These are phyloP conservation scores for Didymella exigua DNA, from an alignment of 2,329 filamentous ascomycete genomes.

Conservation along the genomic window DNA sequence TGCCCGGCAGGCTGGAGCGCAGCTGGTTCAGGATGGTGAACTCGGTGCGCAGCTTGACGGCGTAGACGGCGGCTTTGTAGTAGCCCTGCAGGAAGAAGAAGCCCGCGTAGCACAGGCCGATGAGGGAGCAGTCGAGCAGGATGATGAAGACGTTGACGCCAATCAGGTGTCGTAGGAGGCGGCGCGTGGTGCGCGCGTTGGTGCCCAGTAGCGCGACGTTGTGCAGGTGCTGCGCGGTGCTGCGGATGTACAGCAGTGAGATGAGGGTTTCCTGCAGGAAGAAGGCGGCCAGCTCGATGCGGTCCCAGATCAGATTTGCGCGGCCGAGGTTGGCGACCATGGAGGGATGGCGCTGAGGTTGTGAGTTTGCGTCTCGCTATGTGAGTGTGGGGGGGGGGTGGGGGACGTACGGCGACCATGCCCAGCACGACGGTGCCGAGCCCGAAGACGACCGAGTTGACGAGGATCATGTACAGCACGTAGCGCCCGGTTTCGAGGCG, in stretches of 20 bases:
- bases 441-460: slow-evolving; percentile 59
- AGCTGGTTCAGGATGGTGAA: slow-evolving; percentile 56
- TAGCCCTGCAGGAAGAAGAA: slow-evolving; percentile 48
- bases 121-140: slow-evolving; percentile 46
- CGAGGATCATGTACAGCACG: slow-evolving; percentile 62
- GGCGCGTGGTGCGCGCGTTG: slow-evolving; percentile 18
- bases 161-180: slow-evolving; percentile 43
- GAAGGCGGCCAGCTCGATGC: slow-evolving; percentile 49
- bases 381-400: not conserved
- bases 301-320: slow-evolving; percentile 42
- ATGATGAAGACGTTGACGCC: slow-evolving; percentile 50
- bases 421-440: slow-evolving; percentile 59
- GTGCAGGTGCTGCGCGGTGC: slow-evolving; percentile 53
- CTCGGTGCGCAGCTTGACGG: slow-evolving; percentile 58
- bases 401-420: slow-evolving; percentile 52
- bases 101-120: slow-evolving; percentile 48
- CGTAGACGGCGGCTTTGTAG: slow-evolving; percentile 50
- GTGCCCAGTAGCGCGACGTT: slow-evolving; percentile 23
- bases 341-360: slow-evolving; percentile 19
- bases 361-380: slow-evolving; percentile 12
- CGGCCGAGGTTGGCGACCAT: slow-evolving; percentile 16
- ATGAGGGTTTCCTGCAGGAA: slow-evolving; percentile 48
- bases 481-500: slow-evolving; percentile 38
- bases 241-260: slow-evolving; percentile 56
- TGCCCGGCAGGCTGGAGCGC: slow-evolving; percentile 17